phyloP scores from a whole-genome alignment of 176 grass and related monocot species.

The Poa pratensis region DNA sequence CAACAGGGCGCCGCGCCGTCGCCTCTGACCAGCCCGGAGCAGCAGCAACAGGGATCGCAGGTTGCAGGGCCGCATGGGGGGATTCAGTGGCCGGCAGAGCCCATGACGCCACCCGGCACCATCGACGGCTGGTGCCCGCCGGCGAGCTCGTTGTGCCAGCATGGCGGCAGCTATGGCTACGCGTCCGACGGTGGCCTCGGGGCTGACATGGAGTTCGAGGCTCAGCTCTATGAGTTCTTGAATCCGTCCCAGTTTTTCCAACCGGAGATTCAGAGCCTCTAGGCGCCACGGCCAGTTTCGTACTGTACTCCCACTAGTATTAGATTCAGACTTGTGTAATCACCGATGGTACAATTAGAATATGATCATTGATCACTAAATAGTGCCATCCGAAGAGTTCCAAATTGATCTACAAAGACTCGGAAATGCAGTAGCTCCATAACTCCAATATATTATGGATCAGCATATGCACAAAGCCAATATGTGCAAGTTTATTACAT shows the following conservation, averaged over 20 bases:
- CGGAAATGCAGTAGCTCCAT: neutral
- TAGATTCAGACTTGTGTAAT: too few species aligned
- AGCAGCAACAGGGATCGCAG: neutral
- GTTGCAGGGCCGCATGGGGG: neutral
- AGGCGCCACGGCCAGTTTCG: neutral
- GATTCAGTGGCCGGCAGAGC: neutral
- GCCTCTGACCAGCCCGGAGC: neutral
- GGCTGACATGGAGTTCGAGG: slow-evolving; percentile 42
- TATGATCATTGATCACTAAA: too few species aligned
- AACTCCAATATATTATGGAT: slow-evolving; percentile 18
- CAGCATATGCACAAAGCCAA: neutral
- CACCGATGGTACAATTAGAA: too few species aligned
- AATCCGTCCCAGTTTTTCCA: slow-evolving; percentile 35
- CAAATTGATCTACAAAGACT: neutral
- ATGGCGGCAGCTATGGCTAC: slow-evolving; percentile 22
- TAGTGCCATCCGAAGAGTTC: too few species aligned
- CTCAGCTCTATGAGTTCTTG: slow-evolving; percentile 21
- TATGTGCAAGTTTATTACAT: neutral
- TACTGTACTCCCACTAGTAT: too few species aligned
- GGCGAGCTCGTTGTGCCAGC: slow-evolving; percentile 29
- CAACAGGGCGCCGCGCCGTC: neutral
- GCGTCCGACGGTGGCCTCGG: neutral
- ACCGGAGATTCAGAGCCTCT: slow-evolving; percentile 24
- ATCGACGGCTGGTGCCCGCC: slow-evolving; percentile 1
- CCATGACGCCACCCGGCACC: neutral